Evolutionary conservation across 2,329 filamentous ascomycete genomes (phyloP).

Genomic region (Penicillium sp.): DNA sequence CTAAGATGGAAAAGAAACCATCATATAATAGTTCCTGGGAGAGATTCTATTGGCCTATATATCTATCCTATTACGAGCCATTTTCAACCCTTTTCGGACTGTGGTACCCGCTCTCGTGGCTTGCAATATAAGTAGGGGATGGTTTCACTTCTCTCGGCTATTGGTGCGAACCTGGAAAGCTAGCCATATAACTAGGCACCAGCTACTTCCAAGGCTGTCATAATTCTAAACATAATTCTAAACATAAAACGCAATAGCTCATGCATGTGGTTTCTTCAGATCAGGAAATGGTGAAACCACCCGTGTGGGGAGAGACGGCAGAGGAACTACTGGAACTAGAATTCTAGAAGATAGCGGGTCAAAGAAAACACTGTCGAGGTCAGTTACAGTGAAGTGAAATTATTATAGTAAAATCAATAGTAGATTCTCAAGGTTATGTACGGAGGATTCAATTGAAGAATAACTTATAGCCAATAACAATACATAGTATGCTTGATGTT

Average conservation of each 20-base stretch:
- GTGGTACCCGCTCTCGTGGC: background rate
- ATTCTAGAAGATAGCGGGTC: slow-evolving; percentile 14
- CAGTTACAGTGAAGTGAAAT: too few species aligned
- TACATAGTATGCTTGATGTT: background rate
- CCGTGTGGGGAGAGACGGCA: slow-evolving; percentile 9
- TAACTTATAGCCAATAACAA: slow-evolving; percentile 1
- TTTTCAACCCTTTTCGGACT: background rate
- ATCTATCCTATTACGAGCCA: background rate
- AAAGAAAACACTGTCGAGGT: background rate
- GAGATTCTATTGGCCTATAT: background rate
- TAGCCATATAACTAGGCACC: background rate
- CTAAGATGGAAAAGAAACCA: background rate
- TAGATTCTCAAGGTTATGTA: background rate
- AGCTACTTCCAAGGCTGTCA: background rate
- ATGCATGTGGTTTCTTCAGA: background rate
- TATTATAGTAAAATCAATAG: background rate
- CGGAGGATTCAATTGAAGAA: background rate
- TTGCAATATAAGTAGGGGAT: slow-evolving; percentile 2
- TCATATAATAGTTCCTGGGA: background rate
- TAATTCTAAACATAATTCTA: background rate
- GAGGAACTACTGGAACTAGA: background rate
- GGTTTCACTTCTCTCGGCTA: background rate
- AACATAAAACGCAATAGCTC: background rate
- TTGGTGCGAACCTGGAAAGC: background rate
- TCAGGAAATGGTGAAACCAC: slow-evolving; percentile 1